Percentiles rank a stretch among this genome's conserved stretches.
These are phyloP conservation scores for Colletotrichum ledebouriae DNA, from an alignment of 2,329 filamentous ascomycete species.

Conservation along the genomic window DNA sequence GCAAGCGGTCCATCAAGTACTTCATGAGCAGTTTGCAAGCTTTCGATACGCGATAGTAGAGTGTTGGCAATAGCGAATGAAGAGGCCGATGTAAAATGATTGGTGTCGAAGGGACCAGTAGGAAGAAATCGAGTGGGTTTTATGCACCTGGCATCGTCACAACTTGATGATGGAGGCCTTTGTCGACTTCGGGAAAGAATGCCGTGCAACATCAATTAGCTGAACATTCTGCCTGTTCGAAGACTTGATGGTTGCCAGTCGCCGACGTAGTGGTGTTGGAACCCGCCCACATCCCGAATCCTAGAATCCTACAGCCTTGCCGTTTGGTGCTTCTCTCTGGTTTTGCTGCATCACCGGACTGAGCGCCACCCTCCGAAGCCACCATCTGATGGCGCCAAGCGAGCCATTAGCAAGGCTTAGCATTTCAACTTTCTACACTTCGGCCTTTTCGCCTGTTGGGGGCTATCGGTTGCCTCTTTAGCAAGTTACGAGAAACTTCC, in stretches of 20 bases:
- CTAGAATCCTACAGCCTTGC: constrained; percentile 6
- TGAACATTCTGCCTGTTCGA: not conserved
- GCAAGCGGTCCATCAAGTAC: not conserved
- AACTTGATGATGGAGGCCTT: not conserved
- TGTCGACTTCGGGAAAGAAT: not conserved
- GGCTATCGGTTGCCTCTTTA: too few species aligned
- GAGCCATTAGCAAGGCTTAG: not conserved
- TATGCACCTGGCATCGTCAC: not conserved
- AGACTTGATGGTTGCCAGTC: not conserved
- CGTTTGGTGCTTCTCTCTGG: not conserved
- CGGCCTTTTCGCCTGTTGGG: not conserved
- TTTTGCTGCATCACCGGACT: not conserved
- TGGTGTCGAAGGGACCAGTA: not conserved
- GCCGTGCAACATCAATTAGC: not conserved
- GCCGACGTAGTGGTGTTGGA: not conserved
- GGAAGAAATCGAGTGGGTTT: not conserved
- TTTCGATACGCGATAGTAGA: rapidly evolving
- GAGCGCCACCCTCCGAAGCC: not conserved
- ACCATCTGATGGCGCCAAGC: not conserved
- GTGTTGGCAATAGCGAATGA: not conserved
- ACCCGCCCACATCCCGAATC: not conserved
- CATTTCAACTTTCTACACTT: not conserved
- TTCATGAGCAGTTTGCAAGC: not conserved
- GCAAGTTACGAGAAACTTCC: too few species aligned
- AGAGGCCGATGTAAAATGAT: not conserved